Evolutionary conservation across 2,329 filamentous ascomycete genomes (phyloP).

Genomic region (Metarhizium robertsii): DNA sequence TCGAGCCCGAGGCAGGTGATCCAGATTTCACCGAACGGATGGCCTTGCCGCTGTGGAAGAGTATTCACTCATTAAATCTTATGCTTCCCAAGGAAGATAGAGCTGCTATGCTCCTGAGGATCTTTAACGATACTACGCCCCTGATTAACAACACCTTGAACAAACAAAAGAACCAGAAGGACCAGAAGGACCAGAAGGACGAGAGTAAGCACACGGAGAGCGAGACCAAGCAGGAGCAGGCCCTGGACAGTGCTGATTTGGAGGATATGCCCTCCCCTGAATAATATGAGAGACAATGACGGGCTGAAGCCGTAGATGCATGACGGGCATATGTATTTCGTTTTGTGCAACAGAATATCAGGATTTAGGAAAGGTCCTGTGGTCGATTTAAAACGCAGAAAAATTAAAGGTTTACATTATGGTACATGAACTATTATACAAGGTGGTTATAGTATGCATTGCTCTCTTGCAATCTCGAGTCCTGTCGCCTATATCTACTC

Average conservation of each 20-base stretch:
- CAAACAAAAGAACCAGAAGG: conserved; percentile 30
- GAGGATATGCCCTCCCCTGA: conserved; percentile 30
- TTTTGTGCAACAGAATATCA: conserved; percentile 6
- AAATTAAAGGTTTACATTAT: background rate
- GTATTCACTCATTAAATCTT: conserved; percentile 81
- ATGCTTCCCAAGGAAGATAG: conserved; percentile 98
- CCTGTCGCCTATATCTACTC: conserved; percentile 17
- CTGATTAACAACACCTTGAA: conserved; percentile 61
- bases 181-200: conserved; percentile 16
- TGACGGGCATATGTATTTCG: background rate
- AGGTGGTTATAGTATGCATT: background rate
- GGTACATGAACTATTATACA: background rate
- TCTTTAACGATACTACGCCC: conserved; percentile 84
- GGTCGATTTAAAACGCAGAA: background rate
- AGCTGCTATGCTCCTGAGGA: conserved; percentile 77
- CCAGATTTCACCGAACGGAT: conserved; percentile 61
- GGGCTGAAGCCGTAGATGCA: background rate
- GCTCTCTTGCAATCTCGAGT: background rate
- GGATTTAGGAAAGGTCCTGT: background rate
- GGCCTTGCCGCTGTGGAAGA: conserved; percentile 90
- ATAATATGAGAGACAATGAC: conserved; percentile 4
- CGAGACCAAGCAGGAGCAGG: conserved; percentile 15
- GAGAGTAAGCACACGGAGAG: conserved; percentile 18
- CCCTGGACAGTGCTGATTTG: conserved; percentile 19
- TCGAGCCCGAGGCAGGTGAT: conserved; percentile 64